Conservation (phyloP, 1,284 basidiomycete genomes). For the Pascua sp. region DNA sequence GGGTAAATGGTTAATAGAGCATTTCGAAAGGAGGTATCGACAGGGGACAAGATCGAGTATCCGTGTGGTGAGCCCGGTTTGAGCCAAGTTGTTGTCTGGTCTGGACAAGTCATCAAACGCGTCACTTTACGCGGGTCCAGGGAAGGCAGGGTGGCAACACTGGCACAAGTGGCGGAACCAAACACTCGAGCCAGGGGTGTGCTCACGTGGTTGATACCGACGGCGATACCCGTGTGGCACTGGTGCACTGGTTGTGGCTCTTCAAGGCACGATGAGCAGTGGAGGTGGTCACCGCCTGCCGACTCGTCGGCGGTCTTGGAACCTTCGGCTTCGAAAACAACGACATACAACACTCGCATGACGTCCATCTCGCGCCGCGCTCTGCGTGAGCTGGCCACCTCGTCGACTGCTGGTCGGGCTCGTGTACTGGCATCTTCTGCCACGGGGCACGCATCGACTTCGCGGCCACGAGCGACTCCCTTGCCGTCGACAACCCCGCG, state of each 20-base stretch:
- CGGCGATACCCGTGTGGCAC: slow-evolving; percentile 1
- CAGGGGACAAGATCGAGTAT: too few species aligned
- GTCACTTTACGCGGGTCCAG: too few species aligned
- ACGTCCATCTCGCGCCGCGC: slow-evolving; percentile 5
- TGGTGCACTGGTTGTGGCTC: neutral
- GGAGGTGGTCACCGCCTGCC: neutral
- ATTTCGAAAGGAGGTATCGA: too few species aligned
- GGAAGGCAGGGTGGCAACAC: too few species aligned
- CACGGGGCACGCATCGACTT: neutral
- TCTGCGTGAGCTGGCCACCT: neutral
- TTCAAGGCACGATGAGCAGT: too few species aligned
- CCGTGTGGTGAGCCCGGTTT: too few species aligned
- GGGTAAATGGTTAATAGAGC: too few species aligned
- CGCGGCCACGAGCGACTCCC: neutral
- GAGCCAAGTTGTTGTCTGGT: too few species aligned
- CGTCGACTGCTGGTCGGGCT: neutral
- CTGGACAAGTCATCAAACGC: too few species aligned
- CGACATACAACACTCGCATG: neutral
- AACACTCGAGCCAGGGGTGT: too few species aligned
- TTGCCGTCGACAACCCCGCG: neutral
- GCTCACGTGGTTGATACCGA: too few species aligned
- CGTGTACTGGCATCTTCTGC: neutral
- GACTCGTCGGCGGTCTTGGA: neutral
- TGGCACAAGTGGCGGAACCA: too few species aligned
- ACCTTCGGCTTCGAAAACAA: neutral